A percentile compares a stretch with the other conserved stretches of the same genome.
Conservation (phyloP, 1,139 yeast species). For the Magnusiomyces paraingens region DNA sequence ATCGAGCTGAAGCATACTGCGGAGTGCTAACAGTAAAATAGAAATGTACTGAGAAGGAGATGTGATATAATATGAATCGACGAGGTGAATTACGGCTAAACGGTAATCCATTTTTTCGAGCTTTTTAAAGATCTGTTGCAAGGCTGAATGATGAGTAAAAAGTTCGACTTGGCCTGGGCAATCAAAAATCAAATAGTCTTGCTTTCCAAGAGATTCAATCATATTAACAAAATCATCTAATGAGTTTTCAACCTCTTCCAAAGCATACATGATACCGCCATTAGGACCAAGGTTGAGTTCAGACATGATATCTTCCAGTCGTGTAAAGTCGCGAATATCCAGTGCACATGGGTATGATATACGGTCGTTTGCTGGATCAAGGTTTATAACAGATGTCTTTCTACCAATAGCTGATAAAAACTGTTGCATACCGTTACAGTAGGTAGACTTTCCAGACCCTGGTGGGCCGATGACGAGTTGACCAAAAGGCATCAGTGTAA, state of each 20-base stretch:
- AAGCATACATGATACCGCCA: conserved; percentile 87
- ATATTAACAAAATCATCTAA: conserved; percentile 56
- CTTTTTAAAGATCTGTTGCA: conserved; percentile 63
- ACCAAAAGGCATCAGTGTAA: conserved; percentile 47
- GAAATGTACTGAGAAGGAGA: conserved; percentile 92
- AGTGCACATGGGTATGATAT: conserved; percentile 76
- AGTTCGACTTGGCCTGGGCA: conserved; percentile 98
- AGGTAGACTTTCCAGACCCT: conserved; percentile 95
- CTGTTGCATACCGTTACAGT: conserved; percentile 85
- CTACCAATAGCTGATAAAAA: conserved; percentile 92
- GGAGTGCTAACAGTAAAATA: conserved; percentile 65
- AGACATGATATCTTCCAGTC: conserved; percentile 85
- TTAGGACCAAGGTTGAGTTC: conserved; percentile 84
- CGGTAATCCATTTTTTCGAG: conserved; percentile 68
- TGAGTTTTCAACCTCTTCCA: conserved; percentile 52
- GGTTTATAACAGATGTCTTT: conserved; percentile 69
- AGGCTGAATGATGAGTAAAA: conserved; percentile 83
- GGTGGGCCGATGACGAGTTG: conserved; percentile 97
- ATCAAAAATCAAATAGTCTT: conserved; percentile 78
- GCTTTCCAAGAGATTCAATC: conserved; percentile 50
- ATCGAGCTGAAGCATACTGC: conserved; percentile 90
- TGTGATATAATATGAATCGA: conserved; percentile 80
- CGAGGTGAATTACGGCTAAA: conserved; percentile 77
- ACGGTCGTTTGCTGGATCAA: conserved; percentile 92
- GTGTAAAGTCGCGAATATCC: conserved; percentile 82